These are phyloP conservation scores for Paecilomyces niveus DNA, from an alignment of 2,329 filamentous ascomycete genomes.

Conservation along the genomic window DNA sequence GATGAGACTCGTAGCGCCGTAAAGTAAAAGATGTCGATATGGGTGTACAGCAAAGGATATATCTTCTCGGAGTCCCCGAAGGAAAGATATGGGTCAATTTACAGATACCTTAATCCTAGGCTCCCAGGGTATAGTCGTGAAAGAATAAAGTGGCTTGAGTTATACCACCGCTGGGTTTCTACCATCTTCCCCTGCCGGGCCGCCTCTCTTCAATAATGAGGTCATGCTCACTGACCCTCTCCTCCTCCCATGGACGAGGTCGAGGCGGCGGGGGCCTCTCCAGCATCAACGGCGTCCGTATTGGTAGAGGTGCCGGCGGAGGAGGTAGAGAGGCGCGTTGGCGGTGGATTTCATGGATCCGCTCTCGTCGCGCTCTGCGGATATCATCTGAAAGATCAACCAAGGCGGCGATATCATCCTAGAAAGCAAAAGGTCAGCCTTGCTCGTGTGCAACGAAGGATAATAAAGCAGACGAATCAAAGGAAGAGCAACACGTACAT, in stretches of 20 bases:
- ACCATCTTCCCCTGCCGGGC: slow-evolving; percentile 1
- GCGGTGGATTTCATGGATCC: slow-evolving; percentile 53
- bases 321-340: slow-evolving; percentile 27
- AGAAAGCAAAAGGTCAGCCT: slow-evolving; percentile 1
- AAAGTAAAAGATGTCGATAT: neutral
- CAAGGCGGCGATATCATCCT: slow-evolving; percentile 83
- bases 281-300: slow-evolving; percentile 9
- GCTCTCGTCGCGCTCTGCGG: slow-evolving; percentile 55
- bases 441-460: neutral
- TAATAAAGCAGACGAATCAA: neutral
- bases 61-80: neutral
- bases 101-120: neutral
- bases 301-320: slow-evolving; percentile 9
- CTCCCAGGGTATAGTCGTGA: neutral
- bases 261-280: slow-evolving; percentile 13
- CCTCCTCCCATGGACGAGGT: slow-evolving; percentile 11
- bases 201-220: slow-evolving; percentile 14
- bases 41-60: neutral
- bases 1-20: neutral
- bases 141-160: neutral
- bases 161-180: neutral
- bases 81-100: neutral
- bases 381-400: slow-evolving; percentile 79
- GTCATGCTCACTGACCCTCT: slow-evolving; percentile 20
- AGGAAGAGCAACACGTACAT: slow-evolving; percentile 54